Evolutionary conservation across 2,329 filamentous ascomycete genomes (phyloP).

Genomic region (Fusarium concolor): DNA sequence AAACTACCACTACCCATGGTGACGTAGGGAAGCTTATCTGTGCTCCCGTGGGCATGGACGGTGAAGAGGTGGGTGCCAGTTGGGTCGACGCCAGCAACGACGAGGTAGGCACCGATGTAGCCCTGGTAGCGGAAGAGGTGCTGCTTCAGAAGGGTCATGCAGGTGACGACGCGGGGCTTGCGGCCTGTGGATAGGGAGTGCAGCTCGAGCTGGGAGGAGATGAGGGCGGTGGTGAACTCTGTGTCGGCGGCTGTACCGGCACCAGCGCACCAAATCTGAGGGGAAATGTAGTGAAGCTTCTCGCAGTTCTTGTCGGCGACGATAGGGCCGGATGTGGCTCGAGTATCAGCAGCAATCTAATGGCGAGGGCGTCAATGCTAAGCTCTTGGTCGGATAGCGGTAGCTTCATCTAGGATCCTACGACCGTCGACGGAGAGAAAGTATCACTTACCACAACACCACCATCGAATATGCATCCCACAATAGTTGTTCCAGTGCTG

Average conservation of each 20-base stretch:
- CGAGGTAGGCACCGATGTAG: constrained; percentile 96
- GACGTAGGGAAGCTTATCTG: constrained; percentile 98
- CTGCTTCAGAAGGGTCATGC: constrained; percentile 99
- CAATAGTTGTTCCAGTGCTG: constrained; percentile 98
- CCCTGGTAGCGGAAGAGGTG: constrained; percentile 99
- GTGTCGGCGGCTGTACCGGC: constrained; percentile 98
- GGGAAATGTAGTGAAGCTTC: constrained; percentile 98
- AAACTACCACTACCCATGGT: constrained; percentile 98
- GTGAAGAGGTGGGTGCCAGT: constrained; percentile 97
- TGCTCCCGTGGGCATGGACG: constrained; percentile 97
- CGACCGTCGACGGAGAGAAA: not conserved
- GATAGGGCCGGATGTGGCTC: constrained; percentile 96
- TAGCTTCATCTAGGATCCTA: not conserved
- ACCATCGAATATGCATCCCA: constrained; percentile 95
- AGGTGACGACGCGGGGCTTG: constrained; percentile 96
- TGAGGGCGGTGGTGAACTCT: constrained; percentile 98
- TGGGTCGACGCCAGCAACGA: constrained; percentile 95
- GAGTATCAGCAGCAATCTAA: constrained; percentile 95
- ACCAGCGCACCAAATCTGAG: constrained; percentile 99
- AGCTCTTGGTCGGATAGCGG: constrained; percentile 18
- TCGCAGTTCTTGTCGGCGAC: constrained; percentile 99
- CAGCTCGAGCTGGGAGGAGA: constrained; percentile 98
- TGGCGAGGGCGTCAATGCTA: constrained; percentile 32
- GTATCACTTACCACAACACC: constrained; percentile 83
- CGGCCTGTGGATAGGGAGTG: constrained; percentile 96